phyloP scores from a whole-genome alignment of 441 rosid species.

The Flueggea neowawraea region DNA sequence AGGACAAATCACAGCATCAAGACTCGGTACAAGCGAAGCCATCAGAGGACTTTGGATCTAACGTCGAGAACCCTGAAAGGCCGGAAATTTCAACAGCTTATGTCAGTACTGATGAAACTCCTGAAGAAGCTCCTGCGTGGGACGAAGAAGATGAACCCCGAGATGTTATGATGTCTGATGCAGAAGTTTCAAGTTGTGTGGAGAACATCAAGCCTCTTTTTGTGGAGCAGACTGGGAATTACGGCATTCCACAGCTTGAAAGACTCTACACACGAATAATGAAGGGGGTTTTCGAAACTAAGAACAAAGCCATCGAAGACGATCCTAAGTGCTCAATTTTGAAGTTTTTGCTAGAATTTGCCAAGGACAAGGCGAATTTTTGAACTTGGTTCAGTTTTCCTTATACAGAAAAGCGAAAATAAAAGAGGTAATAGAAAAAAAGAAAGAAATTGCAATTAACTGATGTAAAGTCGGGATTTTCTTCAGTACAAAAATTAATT shows the following conservation, averaged over 20 bases:
- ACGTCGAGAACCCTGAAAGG: conserved; percentile 31
- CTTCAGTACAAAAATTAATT: not conserved
- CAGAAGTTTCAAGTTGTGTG: conserved; percentile 36
- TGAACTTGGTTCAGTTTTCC: conserved; percentile 26
- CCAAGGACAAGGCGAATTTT: conserved; percentile 70
- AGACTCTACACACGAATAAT: conserved; percentile 73
- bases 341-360: conserved; percentile 79
- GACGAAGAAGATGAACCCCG: conserved; percentile 27
- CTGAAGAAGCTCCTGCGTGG: conserved; percentile 29
- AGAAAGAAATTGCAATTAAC: conserved; percentile 23
- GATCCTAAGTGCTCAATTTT: conserved; percentile 69
- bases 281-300: conserved; percentile 65
- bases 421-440: not conserved
- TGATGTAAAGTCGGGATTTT: conserved; percentile 70
- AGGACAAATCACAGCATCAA: conserved; percentile 45
- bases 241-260: conserved; percentile 85
- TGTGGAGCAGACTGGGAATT: conserved; percentile 53
- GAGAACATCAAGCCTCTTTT: conserved; percentile 42
- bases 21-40: conserved; percentile 37
- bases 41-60: conserved; percentile 30
- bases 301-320: conserved; percentile 38
- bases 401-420: not conserved
- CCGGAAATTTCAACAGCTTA: conserved; percentile 31
- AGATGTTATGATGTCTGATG: conserved; percentile 38
- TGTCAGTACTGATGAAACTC: conserved; percentile 27